Conservation (phyloP, 2,329 filamentous ascomycete species). For the Madurella mycetomatis region DNA sequence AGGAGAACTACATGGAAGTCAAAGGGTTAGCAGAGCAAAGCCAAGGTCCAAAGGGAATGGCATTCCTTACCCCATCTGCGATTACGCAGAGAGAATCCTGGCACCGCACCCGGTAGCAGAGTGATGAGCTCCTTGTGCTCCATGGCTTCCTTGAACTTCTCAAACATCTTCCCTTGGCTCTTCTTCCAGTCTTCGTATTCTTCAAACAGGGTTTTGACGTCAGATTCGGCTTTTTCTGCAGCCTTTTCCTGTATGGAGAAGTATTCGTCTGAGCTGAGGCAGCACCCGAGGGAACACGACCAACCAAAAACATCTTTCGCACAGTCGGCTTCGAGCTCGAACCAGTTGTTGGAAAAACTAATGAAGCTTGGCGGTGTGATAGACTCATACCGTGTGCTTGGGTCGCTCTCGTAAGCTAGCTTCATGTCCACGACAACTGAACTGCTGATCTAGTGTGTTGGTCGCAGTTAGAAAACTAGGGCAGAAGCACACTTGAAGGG, state of each 20-base stretch:
- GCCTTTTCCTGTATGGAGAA: not conserved
- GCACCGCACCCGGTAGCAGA: constrained; percentile 24
- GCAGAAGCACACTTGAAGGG: no score
- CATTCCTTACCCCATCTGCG: constrained; percentile 29
- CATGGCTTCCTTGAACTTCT: constrained; percentile 15
- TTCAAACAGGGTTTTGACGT: constrained; percentile 9
- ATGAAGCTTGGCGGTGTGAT: no score
- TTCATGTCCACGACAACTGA: constrained; percentile 31
- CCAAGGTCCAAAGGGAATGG: constrained; percentile 19
- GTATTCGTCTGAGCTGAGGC: not conserved
- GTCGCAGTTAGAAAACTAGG: no score
- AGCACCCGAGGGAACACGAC: not conserved
- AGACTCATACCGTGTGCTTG: no score
- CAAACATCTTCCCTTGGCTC: not conserved
- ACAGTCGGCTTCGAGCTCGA: no score
- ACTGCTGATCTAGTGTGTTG: constrained; percentile 30
- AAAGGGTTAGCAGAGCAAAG: no score
- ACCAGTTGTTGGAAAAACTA: no score
- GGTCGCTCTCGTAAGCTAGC: constrained; percentile 22
- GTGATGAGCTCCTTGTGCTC: constrained; percentile 17
- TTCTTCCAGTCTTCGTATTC: constrained; percentile 15
- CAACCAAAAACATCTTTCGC: no score
- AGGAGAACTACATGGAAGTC: no score
- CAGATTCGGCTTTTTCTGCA: constrained; percentile 7
- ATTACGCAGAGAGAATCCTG: constrained; percentile 26